Conservation (phyloP, 2,329 filamentous ascomycete species). For the Neofusicoccum sp. region DNA sequence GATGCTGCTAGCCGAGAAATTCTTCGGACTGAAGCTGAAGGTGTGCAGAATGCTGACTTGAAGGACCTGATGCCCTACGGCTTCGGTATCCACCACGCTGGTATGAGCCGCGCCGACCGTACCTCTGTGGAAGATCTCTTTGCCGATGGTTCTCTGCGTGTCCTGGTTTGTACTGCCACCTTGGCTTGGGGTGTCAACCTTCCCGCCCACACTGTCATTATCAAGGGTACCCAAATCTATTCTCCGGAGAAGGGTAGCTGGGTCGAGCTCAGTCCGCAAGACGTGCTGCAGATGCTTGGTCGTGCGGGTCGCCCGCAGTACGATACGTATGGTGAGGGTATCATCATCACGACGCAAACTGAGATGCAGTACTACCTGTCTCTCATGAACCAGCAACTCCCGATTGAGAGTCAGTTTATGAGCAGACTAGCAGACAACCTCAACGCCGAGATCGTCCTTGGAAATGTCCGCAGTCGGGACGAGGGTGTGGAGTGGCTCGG, state of each 20-base stretch:
- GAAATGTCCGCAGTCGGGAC: constrained; percentile 87
- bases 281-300: constrained; percentile 97
- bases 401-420: constrained; percentile 95
- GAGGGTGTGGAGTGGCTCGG: constrained; percentile 99
- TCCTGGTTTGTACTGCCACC: constrained; percentile 96
- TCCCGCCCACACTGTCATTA: constrained; percentile 96
- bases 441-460: constrained; percentile 93
- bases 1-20: constrained; percentile 92
- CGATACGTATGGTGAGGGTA: constrained; percentile 96
- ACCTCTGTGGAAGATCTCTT: constrained; percentile 95
- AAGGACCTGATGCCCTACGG: constrained; percentile 96
- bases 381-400: constrained; percentile 92
- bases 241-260: constrained; percentile 98
- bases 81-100: constrained; percentile 97
- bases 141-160: constrained; percentile 85
- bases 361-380: constrained; percentile 98
- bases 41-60: constrained; percentile 81
- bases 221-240: constrained; percentile 98
- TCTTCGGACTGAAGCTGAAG: constrained; percentile 78
- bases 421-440: constrained; percentile 93
- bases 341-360: constrained; percentile 93
- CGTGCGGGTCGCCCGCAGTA: constrained; percentile 95
- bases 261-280: constrained; percentile 96
- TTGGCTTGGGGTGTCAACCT: constrained; percentile 98
- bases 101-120: constrained; percentile 94